Conservation (phyloP, 2,329 filamentous ascomycete species). For the Aspergillus felis region DNA sequence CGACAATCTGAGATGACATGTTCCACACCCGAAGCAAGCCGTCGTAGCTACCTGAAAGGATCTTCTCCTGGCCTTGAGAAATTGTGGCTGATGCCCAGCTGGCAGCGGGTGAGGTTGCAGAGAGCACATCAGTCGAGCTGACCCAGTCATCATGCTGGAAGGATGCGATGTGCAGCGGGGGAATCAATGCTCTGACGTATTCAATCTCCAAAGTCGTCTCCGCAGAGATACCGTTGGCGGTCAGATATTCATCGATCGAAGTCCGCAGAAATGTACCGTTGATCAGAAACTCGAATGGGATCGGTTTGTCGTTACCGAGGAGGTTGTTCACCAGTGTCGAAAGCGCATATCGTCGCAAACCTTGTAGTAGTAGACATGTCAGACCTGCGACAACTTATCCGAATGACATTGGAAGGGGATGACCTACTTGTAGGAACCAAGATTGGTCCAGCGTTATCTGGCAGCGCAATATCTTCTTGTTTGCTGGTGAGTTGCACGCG, state of each 20-base stretch:
- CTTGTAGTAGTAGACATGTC: slow-evolving; percentile 27
- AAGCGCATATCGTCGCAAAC: slow-evolving; percentile 55
- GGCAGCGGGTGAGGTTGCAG: slow-evolving; percentile 59
- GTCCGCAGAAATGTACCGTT: slow-evolving; percentile 89
- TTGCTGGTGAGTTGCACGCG: slow-evolving; percentile 53
- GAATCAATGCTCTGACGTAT: slow-evolving; percentile 88
- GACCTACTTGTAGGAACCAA: slow-evolving; percentile 53
- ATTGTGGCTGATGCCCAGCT: slow-evolving; percentile 51
- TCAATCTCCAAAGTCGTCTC: slow-evolving; percentile 85
- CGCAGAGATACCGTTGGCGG: slow-evolving; percentile 77
- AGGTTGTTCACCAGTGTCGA: slow-evolving; percentile 62
- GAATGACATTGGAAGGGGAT: not conserved
- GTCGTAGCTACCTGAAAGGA: slow-evolving; percentile 93
- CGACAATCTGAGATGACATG: slow-evolving; percentile 76
- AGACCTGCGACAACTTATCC: slow-evolving; percentile 2
- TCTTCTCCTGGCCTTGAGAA: slow-evolving; percentile 59
- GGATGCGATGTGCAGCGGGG: slow-evolving; percentile 81
- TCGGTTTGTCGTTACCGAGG: slow-evolving; percentile 50
- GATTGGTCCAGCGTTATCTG: slow-evolving; percentile 53
- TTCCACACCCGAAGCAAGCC: slow-evolving; percentile 87
- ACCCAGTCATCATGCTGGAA: slow-evolving; percentile 99
- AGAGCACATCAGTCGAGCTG: slow-evolving; percentile 77
- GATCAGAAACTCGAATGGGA: slow-evolving; percentile 81
- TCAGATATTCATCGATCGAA: slow-evolving; percentile 86
- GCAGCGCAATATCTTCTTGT: slow-evolving; percentile 51